Evolutionary conservation across 352 stramenopile genomes (phyloP).

Genomic region (Phytophthora palmivora): DNA sequence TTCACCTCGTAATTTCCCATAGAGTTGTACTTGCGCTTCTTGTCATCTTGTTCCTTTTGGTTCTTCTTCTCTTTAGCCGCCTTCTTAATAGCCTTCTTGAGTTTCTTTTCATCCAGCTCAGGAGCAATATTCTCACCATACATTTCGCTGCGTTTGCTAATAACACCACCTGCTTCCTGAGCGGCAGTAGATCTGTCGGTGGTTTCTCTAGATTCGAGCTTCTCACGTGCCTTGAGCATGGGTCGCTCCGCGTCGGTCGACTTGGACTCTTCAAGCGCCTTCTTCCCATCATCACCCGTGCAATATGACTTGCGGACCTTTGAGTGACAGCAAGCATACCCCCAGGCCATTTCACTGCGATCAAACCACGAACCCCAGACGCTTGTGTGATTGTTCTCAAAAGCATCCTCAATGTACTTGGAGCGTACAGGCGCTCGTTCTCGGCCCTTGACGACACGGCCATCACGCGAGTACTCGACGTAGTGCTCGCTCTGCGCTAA

Average conservation of each 20-base stretch:
- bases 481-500: conserved; percentile 92
- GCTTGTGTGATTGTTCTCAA: conserved; percentile 95
- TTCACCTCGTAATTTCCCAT: conserved; percentile 91
- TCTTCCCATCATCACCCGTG: conserved; percentile 93
- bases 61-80: conserved; percentile 70
- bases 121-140: conserved; percentile 91
- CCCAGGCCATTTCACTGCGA: conserved; percentile 93
- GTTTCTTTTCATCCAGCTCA: conserved; percentile 81
- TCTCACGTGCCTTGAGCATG: conserved; percentile 53
- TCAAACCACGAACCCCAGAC: conserved; percentile 99
- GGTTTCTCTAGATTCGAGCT: conserved; percentile 25
- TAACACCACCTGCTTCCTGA: conserved; percentile 25
- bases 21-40: conserved; percentile 96
- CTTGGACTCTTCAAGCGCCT: conserved; percentile 86
- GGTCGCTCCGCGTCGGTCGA: conserved; percentile 49
- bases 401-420: conserved; percentile 99
- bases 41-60: conserved; percentile 64
- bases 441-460: conserved; percentile 85
- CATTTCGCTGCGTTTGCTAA: conserved; percentile 81
- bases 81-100: conserved; percentile 86
- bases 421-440: conserved; percentile 87
- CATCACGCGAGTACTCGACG: conserved; percentile 94
- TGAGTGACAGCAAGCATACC: conserved; percentile 97
- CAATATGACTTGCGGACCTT: conserved; percentile 96
- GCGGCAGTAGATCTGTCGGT: conserved; percentile 13